Percentiles rank a stretch among this genome's conserved stretches.
phyloP scores from a whole-genome alignment of 2,329 filamentous ascomycete genomes.

The Ilyonectria robusta region DNA sequence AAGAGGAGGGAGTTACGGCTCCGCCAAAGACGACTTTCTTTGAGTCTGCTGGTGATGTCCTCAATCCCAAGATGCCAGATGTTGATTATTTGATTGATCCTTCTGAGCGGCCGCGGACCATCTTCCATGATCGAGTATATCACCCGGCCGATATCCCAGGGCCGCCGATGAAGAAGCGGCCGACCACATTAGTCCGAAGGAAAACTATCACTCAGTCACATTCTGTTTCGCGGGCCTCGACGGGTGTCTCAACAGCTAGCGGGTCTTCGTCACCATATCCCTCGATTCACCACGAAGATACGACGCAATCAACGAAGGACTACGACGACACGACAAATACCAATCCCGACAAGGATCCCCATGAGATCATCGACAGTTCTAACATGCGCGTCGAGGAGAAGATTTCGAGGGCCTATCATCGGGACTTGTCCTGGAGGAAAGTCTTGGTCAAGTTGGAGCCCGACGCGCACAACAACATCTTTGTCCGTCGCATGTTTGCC shows the following conservation, averaged over 20 bases:
- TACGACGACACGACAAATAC: slow-evolving; percentile 67
- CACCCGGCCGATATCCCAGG: slow-evolving; percentile 93
- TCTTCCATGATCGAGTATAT: slow-evolving; percentile 97
- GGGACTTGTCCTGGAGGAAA: slow-evolving; percentile 93
- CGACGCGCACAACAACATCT: slow-evolving; percentile 98
- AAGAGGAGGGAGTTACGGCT: slow-evolving; percentile 68
- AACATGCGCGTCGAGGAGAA: slow-evolving; percentile 96
- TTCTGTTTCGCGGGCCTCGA: slow-evolving; percentile 43
- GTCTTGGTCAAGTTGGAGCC: slow-evolving; percentile 95
- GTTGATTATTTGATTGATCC: slow-evolving; percentile 89
- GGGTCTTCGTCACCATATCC: slow-evolving; percentile 53
- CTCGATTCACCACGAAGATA: slow-evolving; percentile 58
- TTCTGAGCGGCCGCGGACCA: slow-evolving; percentile 84
- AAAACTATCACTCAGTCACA: slow-evolving; percentile 48
- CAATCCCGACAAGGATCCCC: slow-evolving; percentile 58
- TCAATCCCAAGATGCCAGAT: slow-evolving; percentile 90
- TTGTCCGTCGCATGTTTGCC: slow-evolving; percentile 95
- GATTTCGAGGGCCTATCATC: slow-evolving; percentile 95
- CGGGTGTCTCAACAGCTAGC: slow-evolving; percentile 44
- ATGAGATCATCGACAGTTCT: slow-evolving; percentile 67
- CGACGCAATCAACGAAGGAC: slow-evolving; percentile 60
- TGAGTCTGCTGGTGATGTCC: slow-evolving; percentile 91
- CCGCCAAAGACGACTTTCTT: slow-evolving; percentile 95
- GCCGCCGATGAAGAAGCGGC: slow-evolving; percentile 75
- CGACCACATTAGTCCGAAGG: slow-evolving; percentile 53